phyloP scores from a whole-genome alignment of 1,284 basidiomycete genomes.

The Lentinula novae-zelandiae region DNA sequence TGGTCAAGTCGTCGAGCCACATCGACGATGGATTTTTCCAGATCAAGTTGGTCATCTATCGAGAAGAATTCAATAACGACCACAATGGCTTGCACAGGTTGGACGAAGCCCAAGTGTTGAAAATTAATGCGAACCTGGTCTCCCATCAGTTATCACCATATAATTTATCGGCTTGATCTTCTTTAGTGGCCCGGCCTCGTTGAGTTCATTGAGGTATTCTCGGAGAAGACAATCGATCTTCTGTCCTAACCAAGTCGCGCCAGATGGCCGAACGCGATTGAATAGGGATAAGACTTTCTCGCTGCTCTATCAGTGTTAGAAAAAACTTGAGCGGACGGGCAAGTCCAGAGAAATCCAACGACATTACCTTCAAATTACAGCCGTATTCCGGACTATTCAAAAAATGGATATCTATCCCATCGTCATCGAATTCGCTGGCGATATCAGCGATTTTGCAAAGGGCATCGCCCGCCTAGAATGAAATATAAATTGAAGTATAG shows the following conservation, averaged over 20 bases:
- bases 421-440: constrained; percentile 35
- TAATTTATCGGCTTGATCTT: constrained; percentile 43
- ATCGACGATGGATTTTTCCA: constrained; percentile 43
- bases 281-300: constrained; percentile 27
- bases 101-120: too few species aligned
- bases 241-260: constrained; percentile 40
- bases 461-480: constrained; percentile 35
- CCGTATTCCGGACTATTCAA: constrained; percentile 31
- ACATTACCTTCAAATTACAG: constrained; percentile 28
- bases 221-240: constrained; percentile 35
- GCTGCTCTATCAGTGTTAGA: constrained; percentile 11
- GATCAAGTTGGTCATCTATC: constrained; percentile 41
- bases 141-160: constrained; percentile 51
- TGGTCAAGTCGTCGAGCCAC: constrained; percentile 46
- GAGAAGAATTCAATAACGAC: neutral
- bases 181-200: constrained; percentile 27
- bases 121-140: constrained; percentile 31
- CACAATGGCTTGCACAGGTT: too few species aligned
- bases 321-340: too few species aligned
- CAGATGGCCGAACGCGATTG: constrained; percentile 31
- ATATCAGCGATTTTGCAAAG: constrained; percentile 35
- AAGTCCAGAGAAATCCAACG: too few species aligned
- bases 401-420: constrained; percentile 46
- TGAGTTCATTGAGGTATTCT: constrained; percentile 34
- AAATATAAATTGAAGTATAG: neutral